These are phyloP conservation scores for Lasiodiplodia gonubiensis DNA, from an alignment of 2,329 filamentous ascomycete genomes.

Conservation along the genomic window DNA sequence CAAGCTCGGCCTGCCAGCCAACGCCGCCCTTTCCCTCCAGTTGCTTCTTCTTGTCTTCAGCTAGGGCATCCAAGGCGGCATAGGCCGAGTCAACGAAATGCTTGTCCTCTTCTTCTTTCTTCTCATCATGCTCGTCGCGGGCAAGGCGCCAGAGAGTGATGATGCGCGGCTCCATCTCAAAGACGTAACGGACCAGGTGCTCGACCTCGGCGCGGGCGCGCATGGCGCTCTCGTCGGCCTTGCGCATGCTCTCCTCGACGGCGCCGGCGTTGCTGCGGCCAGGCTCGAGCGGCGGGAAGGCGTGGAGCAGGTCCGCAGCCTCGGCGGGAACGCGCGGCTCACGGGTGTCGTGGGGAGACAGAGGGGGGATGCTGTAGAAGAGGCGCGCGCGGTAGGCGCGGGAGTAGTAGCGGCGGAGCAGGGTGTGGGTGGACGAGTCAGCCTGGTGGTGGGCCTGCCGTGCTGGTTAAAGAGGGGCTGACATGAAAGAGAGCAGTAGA, in stretches of 20 bases:
- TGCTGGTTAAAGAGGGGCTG: background rate
- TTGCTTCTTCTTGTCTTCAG: background rate
- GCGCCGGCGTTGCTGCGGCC: background rate
- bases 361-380: background rate
- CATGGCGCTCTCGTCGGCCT: background rate
- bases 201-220: background rate
- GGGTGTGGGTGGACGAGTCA: background rate
- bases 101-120: background rate
- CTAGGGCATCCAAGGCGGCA: background rate
- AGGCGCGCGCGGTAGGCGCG: background rate
- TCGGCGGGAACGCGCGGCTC: background rate
- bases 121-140: too few species aligned
- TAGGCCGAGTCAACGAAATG: background rate
- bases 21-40: background rate
- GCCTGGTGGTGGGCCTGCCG: background rate
- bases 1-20: background rate
- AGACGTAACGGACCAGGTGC: background rate
- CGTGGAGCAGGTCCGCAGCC: background rate
- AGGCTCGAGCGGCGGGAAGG: background rate
- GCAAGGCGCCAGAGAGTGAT: background rate
- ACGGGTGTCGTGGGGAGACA: background rate
- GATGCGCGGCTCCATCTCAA: background rate
- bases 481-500: background rate
- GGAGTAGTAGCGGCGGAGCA: background rate
- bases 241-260: background rate